Evolutionary conservation across 176 grass and related monocot genomes (phyloP).

Genomic region (Eragrostis nindensis): DNA sequence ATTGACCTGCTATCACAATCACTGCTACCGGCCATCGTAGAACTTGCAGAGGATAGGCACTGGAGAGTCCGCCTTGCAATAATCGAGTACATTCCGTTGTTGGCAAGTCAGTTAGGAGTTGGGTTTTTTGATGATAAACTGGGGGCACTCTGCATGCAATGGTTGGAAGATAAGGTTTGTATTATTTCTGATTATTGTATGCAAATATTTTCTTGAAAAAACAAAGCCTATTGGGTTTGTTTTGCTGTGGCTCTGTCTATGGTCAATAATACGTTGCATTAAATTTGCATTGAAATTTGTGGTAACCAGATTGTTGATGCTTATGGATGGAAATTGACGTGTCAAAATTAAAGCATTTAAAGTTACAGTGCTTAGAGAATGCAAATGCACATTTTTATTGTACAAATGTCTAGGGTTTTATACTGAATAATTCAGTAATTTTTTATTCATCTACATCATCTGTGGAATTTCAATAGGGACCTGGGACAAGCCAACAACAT

Average conservation of each 20-base stretch:
- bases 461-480: not conserved
- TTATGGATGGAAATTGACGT: not conserved
- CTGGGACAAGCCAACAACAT: not conserved
- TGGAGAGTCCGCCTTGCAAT: conserved; percentile 97
- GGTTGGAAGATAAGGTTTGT: conserved; percentile 97
- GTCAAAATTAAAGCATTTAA: not conserved
- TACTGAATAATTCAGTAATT: not conserved
- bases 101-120: conserved; percentile 91
- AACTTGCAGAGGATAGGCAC: conserved; percentile 91
- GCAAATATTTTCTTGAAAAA: not conserved
- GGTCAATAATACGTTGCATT: not conserved
- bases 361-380: too few relatives aligned
- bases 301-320: not conserved
- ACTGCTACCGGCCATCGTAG: conserved; percentile 90
- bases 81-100: conserved; percentile 93
- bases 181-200: not conserved
- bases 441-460: not conserved
- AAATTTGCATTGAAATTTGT: not conserved
- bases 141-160: conserved; percentile 96
- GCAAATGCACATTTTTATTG: too few relatives aligned
- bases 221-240: not conserved
- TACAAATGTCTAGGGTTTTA: too few relatives aligned
- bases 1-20: conserved; percentile 96
- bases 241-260: not conserved
- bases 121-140: conserved; percentile 94